Base-by-base conservation (phyloP, 2,329 filamentous ascomycete species). In the Xenosphaeropsis pyriputrescens region DNA sequence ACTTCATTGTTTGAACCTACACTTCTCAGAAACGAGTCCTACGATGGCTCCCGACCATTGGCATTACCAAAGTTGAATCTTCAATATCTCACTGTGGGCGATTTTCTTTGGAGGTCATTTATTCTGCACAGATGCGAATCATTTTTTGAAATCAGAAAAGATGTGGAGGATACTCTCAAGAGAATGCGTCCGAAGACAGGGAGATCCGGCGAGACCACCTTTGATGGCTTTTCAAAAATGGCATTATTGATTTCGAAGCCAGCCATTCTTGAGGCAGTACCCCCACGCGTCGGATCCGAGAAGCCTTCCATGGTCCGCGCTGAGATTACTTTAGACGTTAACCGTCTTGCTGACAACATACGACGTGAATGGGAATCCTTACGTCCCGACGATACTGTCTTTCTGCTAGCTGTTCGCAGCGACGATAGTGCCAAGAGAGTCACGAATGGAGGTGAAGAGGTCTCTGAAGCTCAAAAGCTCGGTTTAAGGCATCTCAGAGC, bases 101-200 rank as follows among this genome's bases (percentile, higher is more conserved):
- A 98, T 57, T 98, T 98, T 50, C 62, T 98, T n/a, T 98, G 88
- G 86, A 75, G 93, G 44, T 86, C 89, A 0, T 79, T 96, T 50
- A 70, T 93, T 12, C 65, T 98, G 7, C 91, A 94, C 55, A 77
- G 89, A 31, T 83, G 79, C 41, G 91, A 98, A 57, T 74, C 89
- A 0, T 95, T 96, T 55, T 96, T 93, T 56, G 84, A 85, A 42
- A 89, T 98, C 42, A 76, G 86, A 34, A 89, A 86, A 51, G 85
- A 98, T 54, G 76, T 98, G 40, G 85, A 94, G 54, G 74, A 84
- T 35, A 76, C 81, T 6, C 55, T 96, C 36, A 83, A 82, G 51
- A 77, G 85, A 34, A 62, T 98, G 42, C 75, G 80, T 46, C 88
- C 89, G 2, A 74, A 78, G 45, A 53, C 63, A 16, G 69, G 67